Evolutionary conservation across 768 basidiomycete species (phyloP), one percentile per base, ranked within the genome.

Genomic region (Amanita muscaria): DNA sequence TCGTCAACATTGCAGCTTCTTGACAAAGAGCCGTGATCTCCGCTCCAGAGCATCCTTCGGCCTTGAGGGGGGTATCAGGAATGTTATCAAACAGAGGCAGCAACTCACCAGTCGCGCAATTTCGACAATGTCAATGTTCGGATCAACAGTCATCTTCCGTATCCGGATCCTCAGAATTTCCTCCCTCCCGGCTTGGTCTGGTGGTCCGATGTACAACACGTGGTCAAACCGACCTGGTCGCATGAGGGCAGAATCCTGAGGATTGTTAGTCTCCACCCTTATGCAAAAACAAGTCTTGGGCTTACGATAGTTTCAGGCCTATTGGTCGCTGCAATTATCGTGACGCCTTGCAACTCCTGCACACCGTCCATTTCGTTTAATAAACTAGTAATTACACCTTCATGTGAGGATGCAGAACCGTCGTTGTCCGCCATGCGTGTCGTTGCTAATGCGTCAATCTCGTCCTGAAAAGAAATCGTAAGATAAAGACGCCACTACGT

Each of bases 311-410:
- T 79, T 49, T 96, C 92, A 6, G 96, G 96, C 46, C 93, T 67
- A 59, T 99, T 98, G 10, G 96, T 99, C 0, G 96, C 96, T 1
- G 91, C 96, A 8, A 99, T 77, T 25, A 97, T 78, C 1, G 89
- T 93, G n/a, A 99, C 96, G 0, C 93, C 92, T 14, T 85, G 69
- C 15, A 98, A 70, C 63, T 94, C 91, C 62, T 97, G 89, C 1
- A 98, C 87, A 15, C 96, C 96, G 57, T 98, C 96, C 91, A 98
- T 98, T 59, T 99, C 96, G 57, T 94, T 98, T 45, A 99, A 60
- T 10, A 99, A 69, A 49, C 82, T 94, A 1, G 93, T 93, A 6
- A 99, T 72, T 10, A 97, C 90, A 6, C 96, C 92, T 53, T 89
- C 85, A 53, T 91, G 85, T 0, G 79, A 71, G 0, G 75, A 72